Base-by-base conservation (phyloP, 2,329 filamentous ascomycete species). In the Colletotrichum navitas region DNA sequence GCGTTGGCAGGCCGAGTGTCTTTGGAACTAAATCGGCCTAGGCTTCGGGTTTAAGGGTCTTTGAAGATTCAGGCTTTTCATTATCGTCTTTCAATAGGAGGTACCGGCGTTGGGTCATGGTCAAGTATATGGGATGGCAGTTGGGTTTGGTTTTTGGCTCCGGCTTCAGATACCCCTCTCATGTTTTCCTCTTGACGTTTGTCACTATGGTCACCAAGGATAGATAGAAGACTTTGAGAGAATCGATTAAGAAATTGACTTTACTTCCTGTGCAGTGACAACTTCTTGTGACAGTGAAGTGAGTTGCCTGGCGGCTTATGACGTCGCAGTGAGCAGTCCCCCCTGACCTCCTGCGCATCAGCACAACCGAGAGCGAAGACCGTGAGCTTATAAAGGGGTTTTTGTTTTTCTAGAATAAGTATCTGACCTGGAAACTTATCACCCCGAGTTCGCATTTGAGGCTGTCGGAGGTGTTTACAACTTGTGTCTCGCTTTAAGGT, bases 61-160 rank as follows among this genome's bases (percentile, higher is more conserved):
- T 39, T 56, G 5, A 32, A 49, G 45, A 51, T 39, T 14, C 8
- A 10, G 5, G 21, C 43, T 10, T 61, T 24, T 51, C 29, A 14
- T 34, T 16, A 36, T 62, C 7, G 10, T 49, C 32, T 51, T 39
- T 34, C 32, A 21, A 12, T 49, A 49, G 32, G 32, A 12, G 10
- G 51, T 32, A 39, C 32, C 47, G 43, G 43, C n/a, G 59, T 62
- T 62, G 45, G 21, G 34, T 34, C 2, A 51, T n/a, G 24, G n/a
- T 26, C 14, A 24, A 51, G n/a, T n/a, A 12, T 10, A 39, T 14
- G 45, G 32, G 32, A 51, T 49, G 59, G n/a, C 59, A 34, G 21
- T 56, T 56, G 52, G 52, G 32, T 56, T 56, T 16, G 52, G 5
- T n/a, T 26, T 62, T 49, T n/a, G 21, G 41, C 43, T 26, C 34